A percentile compares a stretch with the other conserved stretches of the same genome.
phyloP scores from a whole-genome alignment of 257 asterid genomes.

The Rehmannia glutinosa region DNA sequence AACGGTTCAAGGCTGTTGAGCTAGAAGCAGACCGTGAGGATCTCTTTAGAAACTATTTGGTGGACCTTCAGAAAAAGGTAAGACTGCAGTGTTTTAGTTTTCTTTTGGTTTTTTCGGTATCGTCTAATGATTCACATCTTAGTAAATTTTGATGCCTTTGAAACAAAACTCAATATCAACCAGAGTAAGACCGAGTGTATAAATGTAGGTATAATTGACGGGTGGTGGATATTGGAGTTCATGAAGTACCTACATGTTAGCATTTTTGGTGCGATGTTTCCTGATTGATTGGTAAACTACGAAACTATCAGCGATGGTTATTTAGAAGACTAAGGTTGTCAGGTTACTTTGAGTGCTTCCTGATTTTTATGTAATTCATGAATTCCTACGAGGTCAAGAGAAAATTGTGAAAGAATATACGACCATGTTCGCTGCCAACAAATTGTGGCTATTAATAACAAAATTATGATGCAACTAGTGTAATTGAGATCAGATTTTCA shows the following conservation, averaged over 20 bases:
- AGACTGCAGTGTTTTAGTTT: background rate
- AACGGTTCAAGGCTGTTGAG: constrained; percentile 94
- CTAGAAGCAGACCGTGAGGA: constrained; percentile 93
- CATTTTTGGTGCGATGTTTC: background rate
- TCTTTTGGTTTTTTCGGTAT: background rate
- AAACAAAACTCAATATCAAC: background rate
- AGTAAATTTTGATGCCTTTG: background rate
- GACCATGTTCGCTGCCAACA: background rate
- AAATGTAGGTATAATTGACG: background rate
- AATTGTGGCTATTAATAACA: background rate
- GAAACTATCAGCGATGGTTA: background rate
- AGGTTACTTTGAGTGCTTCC: background rate
- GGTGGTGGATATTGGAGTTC: background rate
- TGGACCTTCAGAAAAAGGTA: constrained; percentile 95
- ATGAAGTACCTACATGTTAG: background rate
- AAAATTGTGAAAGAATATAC: background rate
- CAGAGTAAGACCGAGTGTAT: background rate
- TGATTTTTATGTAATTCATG: background rate
- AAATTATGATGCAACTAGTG: background rate
- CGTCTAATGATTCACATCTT: background rate
- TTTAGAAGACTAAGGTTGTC: background rate
- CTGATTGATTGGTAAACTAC: background rate
- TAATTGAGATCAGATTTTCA: background rate
- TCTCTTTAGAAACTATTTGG: constrained; percentile 82
- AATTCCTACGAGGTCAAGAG: background rate